Percentiles rank a stretch among this genome's conserved stretches.
Conservation (phyloP, 257 asterid species). For the Nicotiana attenuata region DNA sequence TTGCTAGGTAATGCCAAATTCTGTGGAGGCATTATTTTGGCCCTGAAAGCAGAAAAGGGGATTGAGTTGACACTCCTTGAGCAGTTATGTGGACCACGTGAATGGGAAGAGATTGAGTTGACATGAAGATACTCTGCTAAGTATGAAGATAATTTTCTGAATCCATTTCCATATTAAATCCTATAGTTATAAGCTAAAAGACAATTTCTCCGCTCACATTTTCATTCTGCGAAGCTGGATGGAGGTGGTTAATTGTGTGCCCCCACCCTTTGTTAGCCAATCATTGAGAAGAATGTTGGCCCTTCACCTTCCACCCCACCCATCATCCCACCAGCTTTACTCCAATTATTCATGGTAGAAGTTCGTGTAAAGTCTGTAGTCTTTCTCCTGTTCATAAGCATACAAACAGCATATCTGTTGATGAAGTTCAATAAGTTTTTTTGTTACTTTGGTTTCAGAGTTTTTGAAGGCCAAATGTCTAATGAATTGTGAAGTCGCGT, state of each 20-base stretch:
- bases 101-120: not conserved
- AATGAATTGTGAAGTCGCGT: constrained; percentile 90
- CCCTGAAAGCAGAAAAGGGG: not conserved
- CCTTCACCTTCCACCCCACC: not conserved
- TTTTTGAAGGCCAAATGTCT: constrained; percentile 91
- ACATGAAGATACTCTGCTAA: not conserved
- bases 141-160: not conserved
- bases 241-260: not conserved
- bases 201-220: not conserved
- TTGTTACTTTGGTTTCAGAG: constrained; percentile 32
- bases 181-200: not conserved
- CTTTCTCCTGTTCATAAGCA: not conserved
- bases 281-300: not conserved
- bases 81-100: not conserved
- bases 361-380: not conserved
- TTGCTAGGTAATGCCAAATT: not conserved
- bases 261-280: not conserved
- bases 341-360: not conserved
- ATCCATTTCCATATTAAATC: not conserved
- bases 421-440: constrained; percentile 5
- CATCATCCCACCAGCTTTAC: not conserved
- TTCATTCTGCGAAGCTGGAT: not conserved
- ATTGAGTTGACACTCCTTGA: not conserved
- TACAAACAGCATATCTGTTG: not conserved
- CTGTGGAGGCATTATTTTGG: not conserved